A percentile compares a stretch with the other conserved stretches of the same genome.
Conservation (phyloP, 2,329 filamentous ascomycete species). For the Cladosporium sp. region DNA sequence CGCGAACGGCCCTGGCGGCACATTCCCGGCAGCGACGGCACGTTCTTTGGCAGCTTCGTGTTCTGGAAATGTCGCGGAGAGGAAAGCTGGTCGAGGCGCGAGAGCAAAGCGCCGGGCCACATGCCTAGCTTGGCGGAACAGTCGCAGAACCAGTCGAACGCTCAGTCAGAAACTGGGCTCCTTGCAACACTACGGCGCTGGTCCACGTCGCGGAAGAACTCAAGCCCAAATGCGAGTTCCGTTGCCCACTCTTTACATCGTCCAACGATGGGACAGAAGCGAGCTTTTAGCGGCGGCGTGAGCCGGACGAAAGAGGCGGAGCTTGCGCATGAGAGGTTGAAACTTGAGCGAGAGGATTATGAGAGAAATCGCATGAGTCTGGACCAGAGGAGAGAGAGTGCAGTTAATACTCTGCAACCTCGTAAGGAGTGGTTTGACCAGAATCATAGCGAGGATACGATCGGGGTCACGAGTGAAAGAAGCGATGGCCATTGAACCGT, state of each 20-base stretch:
- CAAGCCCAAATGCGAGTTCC: constrained; percentile 18
- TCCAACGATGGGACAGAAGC: constrained; percentile 27
- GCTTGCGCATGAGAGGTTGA: constrained; percentile 42
- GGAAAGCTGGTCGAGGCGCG: constrained; percentile 7
- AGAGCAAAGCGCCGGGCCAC: constrained; percentile 20
- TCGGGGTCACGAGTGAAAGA: constrained; percentile 3
- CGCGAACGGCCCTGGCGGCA: constrained; percentile 73
- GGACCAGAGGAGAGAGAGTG: constrained; percentile 28
- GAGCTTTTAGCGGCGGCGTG: constrained; percentile 35
- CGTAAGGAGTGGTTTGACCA: constrained; percentile 36
- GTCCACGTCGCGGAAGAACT: constrained; percentile 11
- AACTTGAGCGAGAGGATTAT: constrained; percentile 41
- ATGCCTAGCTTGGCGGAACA: background rate
- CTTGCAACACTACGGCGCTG: constrained; percentile 12
- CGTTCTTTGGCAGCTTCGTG: constrained; percentile 43
- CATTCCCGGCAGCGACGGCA: constrained; percentile 49
- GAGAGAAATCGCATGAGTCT: constrained; percentile 28
- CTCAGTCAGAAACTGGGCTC: constrained; percentile 25
- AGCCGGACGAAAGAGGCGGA: constrained; percentile 35
- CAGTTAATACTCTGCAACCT: constrained; percentile 15
- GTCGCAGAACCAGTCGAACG: background rate
- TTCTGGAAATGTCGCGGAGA: constrained; percentile 32
- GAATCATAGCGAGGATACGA: constrained; percentile 26
- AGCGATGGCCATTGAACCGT: background rate
- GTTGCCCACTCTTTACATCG: constrained; percentile 14